Percentiles rank a stretch among this genome's conserved stretches.
Conservation (phyloP, 1,139 yeast genomes). For the Debaryomyces coudertii region DNA sequence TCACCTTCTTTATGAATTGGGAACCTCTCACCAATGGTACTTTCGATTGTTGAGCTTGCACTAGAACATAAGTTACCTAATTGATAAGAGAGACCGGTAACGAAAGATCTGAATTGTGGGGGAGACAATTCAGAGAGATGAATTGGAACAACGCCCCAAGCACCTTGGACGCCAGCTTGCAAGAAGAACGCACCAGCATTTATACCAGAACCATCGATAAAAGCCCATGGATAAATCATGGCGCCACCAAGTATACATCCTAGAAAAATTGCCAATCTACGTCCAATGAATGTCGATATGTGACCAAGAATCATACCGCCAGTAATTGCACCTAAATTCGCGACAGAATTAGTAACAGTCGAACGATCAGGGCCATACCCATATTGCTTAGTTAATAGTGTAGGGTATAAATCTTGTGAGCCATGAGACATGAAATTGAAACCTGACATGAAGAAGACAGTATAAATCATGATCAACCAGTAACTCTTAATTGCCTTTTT, state of each 20-base stretch:
- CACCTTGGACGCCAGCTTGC: conserved; percentile 83
- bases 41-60: conserved; percentile 82
- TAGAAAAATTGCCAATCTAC: conserved; percentile 43
- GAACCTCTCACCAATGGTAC: conserved; percentile 70
- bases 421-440: conserved; percentile 46
- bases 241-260: conserved; percentile 72
- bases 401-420: conserved; percentile 44
- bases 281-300: conserved; percentile 38
- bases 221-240: conserved; percentile 75
- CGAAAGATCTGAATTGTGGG: conserved; percentile 73
- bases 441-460: conserved; percentile 46
- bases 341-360: conserved; percentile 42
- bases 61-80: conserved; percentile 83
- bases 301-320: conserved; percentile 44
- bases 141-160: conserved; percentile 86
- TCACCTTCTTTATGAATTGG: conserved; percentile 35
- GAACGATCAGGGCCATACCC: conserved; percentile 30
- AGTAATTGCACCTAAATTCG: conserved; percentile 41
- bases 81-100: conserved; percentile 77
- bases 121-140: conserved; percentile 77
- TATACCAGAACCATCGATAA: conserved; percentile 52
- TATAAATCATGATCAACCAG: conserved; percentile 43
- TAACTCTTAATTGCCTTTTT: conserved; percentile 35
- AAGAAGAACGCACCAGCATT: conserved; percentile 80
- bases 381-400: conserved; percentile 36